Evolutionary conservation across 306 rosid species (phyloP).

Genomic region (Albizia julibrissin): DNA sequence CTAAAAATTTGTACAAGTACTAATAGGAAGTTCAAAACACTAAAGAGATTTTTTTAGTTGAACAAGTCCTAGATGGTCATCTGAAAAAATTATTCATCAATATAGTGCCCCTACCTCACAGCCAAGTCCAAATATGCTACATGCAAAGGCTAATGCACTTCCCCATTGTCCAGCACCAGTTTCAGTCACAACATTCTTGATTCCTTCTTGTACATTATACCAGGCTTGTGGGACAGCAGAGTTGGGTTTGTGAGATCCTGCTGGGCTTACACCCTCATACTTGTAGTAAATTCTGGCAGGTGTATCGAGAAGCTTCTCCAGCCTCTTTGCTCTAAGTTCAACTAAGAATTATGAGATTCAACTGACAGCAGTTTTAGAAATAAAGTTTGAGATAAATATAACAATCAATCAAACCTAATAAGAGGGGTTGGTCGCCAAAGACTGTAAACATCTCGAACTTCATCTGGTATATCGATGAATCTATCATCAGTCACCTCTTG

Average conservation of each 20-base stretch:
- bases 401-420: conserved; percentile 60
- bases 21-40: background rate
- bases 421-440: conserved; percentile 99
- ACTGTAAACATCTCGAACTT: conserved; percentile 71
- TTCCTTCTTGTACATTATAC: conserved; percentile 82
- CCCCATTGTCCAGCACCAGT: conserved; percentile 99
- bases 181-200: conserved; percentile 89
- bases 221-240: conserved; percentile 94
- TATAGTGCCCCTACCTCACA: conserved; percentile 64
- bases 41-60: too few species aligned
- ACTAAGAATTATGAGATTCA: conserved; percentile 29
- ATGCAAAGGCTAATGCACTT: conserved; percentile 88
- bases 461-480: conserved; percentile 79
- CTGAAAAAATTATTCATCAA: background rate
- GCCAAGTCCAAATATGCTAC: conserved; percentile 80
- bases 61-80: background rate
- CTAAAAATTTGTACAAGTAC: conserved; percentile 2
- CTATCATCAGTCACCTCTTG: conserved; percentile 74
- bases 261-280: conserved; percentile 94
- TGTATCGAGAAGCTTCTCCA: conserved; percentile 89
- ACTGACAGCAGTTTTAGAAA: conserved; percentile 10
- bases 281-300: conserved; percentile 96
- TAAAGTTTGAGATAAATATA: background rate
- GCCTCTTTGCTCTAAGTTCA: conserved; percentile 78
- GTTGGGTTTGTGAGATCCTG: conserved; percentile 96